Percentiles rank a stretch among this genome's conserved stretches.
phyloP scores from a whole-genome alignment of 2,329 filamentous ascomycete genomes.

The Hypoxylon sp. region DNA sequence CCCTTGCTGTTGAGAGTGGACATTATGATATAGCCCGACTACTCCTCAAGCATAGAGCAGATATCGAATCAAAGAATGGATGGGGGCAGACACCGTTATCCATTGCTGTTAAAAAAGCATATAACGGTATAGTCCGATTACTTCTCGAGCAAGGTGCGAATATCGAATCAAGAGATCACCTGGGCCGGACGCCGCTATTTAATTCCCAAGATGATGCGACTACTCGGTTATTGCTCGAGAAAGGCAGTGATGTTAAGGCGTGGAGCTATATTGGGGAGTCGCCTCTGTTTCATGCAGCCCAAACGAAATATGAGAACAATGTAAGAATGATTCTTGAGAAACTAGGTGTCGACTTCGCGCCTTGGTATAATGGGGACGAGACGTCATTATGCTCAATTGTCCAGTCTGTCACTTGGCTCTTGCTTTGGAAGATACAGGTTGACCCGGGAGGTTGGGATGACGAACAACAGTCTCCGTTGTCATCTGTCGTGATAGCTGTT shows the following conservation, averaged over 20 bases:
- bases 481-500: neutral
- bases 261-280: neutral
- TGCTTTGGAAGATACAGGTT: neutral
- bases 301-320: neutral
- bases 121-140: constrained; percentile 3
- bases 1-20: constrained; percentile 10
- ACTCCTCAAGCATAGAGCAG: constrained; percentile 21
- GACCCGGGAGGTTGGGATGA: neutral
- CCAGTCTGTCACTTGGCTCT: neutral
- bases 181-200: neutral
- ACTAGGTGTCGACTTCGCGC: neutral
- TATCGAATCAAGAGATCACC: neutral
- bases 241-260: neutral
- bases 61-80: constrained; percentile 1
- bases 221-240: neutral
- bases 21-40: neutral
- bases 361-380: neutral
- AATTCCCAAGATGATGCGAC: neutral
- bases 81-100: constrained; percentile 12
- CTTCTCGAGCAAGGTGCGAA: constrained; percentile 18
- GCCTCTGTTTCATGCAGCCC: neutral
- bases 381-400: neutral
- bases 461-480: neutral
- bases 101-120: neutral
- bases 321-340: neutral